Evolutionary conservation across 2,329 filamentous ascomycete genomes (phyloP).

Genomic region (Tolypocladium ophioglossoides): DNA sequence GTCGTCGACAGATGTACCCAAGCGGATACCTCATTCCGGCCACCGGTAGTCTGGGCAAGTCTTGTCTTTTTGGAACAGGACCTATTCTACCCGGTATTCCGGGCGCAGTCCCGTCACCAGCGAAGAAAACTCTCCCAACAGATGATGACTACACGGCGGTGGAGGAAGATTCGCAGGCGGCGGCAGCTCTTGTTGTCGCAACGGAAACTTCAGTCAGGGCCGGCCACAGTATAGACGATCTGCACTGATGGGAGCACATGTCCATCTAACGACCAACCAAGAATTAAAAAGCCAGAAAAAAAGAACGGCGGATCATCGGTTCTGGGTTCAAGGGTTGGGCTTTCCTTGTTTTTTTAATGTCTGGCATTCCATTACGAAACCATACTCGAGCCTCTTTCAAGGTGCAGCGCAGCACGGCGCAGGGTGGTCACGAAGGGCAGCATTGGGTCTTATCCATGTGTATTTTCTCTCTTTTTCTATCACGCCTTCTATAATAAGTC

Average conservation of each 20-base stretch:
- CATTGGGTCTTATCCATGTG: conserved; percentile 25
- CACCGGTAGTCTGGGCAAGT: no score
- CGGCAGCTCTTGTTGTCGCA: background rate
- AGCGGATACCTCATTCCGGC: no score
- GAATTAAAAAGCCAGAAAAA: no score
- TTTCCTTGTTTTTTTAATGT: conserved; percentile 13
- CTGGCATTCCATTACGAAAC: conserved; percentile 24
- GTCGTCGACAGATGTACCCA: background rate
- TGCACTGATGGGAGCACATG: no score
- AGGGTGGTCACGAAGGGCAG: conserved; percentile 25
- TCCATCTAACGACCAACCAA: no score
- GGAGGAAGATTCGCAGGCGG: conserved; percentile 3
- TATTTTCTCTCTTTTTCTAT: conserved; percentile 13
- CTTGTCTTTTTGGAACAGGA: no score
- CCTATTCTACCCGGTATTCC: no score
- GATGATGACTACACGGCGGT: background rate
- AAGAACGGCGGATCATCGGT: no score
- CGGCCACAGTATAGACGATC: no score
- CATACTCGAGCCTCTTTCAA: conserved; percentile 21
- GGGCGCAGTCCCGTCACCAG: no score
- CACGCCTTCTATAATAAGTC: conserved; percentile 11
- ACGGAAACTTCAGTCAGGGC: no score
- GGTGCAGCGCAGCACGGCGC: conserved; percentile 29
- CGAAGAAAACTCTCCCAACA: no score
- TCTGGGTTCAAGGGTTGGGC: background rate